phyloP scores from a whole-genome alignment of 441 rosid species.

The Jatropha podagrica region DNA sequence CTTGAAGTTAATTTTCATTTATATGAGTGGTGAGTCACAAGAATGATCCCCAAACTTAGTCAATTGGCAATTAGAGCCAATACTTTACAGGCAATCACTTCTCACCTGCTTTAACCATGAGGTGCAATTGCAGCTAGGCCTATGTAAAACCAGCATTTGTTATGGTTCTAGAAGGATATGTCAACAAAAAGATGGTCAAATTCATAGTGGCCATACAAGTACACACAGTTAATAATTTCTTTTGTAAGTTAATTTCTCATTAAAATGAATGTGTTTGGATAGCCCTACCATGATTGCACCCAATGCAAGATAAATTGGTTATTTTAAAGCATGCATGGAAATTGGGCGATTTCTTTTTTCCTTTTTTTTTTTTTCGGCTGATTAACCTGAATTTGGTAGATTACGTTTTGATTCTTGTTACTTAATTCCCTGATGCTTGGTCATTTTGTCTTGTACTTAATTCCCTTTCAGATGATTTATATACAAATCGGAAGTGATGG shows the following conservation, averaged over 20 bases:
- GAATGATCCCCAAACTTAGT: background rate
- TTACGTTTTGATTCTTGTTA: background rate
- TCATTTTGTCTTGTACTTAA: background rate
- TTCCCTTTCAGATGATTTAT: constrained; percentile 1
- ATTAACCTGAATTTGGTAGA: background rate
- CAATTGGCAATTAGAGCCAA: background rate
- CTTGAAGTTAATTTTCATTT: background rate
- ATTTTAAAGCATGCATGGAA: background rate
- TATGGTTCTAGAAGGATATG: background rate
- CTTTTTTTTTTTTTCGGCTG: background rate
- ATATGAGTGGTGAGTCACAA: background rate
- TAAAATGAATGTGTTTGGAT: background rate
- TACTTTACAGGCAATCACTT: background rate
- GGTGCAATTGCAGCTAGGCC: background rate
- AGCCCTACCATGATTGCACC: background rate
- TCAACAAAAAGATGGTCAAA: background rate
- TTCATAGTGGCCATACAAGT: background rate
- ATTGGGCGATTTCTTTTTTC: background rate
- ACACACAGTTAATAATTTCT: background rate
- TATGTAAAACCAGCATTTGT: background rate
- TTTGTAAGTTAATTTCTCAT: background rate
- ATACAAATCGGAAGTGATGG: background rate
- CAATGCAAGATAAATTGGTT: background rate
- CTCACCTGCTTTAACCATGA: background rate
- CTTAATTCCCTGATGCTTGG: background rate